Base-by-base conservation (phyloP, 2,329 filamentous ascomycete genomes). In the Neonectria coccinea region DNA sequence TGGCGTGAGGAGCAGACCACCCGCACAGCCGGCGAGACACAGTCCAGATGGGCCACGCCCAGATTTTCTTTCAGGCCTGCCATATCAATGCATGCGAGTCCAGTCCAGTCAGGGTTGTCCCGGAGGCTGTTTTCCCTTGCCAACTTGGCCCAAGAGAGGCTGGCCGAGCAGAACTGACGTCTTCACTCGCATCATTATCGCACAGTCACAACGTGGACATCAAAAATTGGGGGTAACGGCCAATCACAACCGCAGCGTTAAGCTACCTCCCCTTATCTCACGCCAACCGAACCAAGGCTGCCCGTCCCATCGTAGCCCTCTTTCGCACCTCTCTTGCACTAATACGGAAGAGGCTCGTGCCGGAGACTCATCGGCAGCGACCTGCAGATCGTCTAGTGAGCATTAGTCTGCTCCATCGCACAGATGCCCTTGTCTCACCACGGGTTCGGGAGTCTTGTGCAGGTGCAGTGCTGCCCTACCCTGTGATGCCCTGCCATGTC, bases 181-280 rank as follows among this genome's bases (percentile, higher is more conserved):
- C 48, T 62, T 57, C 59, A 54, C 59, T 66, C 68, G 66, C 66
- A 66, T 64, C 66, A 72, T 68, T 74, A 74, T 73, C 67, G 67
- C 64, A 71, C 68, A 76, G 76, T 77, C 74, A 76, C 75, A 78
- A 73, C 69, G 74, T 78, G 73, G 79, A 80, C 79, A 81, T 72
- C 79, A 75, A 75, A 83, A 83, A 81, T 72, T 74, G 67, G 55
- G 52, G 47, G 62, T 53, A 47, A 22, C 56, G 64, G 67, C 81
- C 81, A 82, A 83, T 83, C 79, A 81, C 20, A 8, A 22, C 20
- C 48, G 16, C 29, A n/a, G 62, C 56, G 59, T 64, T 62, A 41
- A 52, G 62, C 62, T 65, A 65, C 54, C 52, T 59, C 69, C 74
- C 62, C 81, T 83, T 83, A 83, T 83, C 81, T 80, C 69, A 67